Conservation (phyloP, 2,329 filamentous ascomycete genomes). For the Ophiostoma ulmi region DNA sequence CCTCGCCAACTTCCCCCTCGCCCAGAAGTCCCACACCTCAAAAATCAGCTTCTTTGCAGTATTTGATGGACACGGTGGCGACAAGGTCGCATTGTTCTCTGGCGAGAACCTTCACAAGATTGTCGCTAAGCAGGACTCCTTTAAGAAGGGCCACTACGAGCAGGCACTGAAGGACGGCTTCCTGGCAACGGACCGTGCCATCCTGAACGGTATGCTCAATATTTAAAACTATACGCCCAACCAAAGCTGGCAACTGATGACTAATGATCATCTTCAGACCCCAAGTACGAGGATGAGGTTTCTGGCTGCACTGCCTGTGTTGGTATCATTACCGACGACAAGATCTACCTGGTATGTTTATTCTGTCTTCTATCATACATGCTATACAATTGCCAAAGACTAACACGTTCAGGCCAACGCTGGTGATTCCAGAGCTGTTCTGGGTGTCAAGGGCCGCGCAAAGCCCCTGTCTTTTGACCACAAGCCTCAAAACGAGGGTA, state of each 20-base stretch:
- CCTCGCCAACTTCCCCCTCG: slow-evolving; percentile 52
- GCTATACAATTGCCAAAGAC: neutral
- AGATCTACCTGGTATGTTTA: slow-evolving; percentile 81
- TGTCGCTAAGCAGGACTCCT: slow-evolving; percentile 88
- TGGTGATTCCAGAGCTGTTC: slow-evolving; percentile 88
- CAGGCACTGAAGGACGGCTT: slow-evolving; percentile 97
- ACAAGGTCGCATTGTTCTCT: slow-evolving; percentile 90
- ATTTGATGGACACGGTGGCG: slow-evolving; percentile 94
- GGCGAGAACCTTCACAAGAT: slow-evolving; percentile 93
- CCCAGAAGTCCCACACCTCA: slow-evolving; percentile 61
- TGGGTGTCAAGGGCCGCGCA: slow-evolving; percentile 93
- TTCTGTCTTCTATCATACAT: neutral
- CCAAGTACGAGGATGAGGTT: slow-evolving; percentile 94
- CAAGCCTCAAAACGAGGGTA: slow-evolving; percentile 97
- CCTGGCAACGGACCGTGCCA: slow-evolving; percentile 89
- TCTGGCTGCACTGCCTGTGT: slow-evolving; percentile 97
- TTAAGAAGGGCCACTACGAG: slow-evolving; percentile 84
- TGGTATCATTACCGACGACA: slow-evolving; percentile 79
- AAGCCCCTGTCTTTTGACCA: slow-evolving; percentile 99
- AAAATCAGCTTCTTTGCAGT: slow-evolving; percentile 95
- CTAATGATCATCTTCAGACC: slow-evolving; percentile 55
- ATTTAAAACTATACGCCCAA: neutral
- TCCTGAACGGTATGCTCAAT: slow-evolving; percentile 71
- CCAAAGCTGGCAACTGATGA: neutral
- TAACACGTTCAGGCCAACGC: slow-evolving; percentile 74